These are phyloP conservation scores for Zygosaccharomyces kombuchaensis DNA, from an alignment of 805 yeast genomes.

Conservation along the genomic window DNA sequence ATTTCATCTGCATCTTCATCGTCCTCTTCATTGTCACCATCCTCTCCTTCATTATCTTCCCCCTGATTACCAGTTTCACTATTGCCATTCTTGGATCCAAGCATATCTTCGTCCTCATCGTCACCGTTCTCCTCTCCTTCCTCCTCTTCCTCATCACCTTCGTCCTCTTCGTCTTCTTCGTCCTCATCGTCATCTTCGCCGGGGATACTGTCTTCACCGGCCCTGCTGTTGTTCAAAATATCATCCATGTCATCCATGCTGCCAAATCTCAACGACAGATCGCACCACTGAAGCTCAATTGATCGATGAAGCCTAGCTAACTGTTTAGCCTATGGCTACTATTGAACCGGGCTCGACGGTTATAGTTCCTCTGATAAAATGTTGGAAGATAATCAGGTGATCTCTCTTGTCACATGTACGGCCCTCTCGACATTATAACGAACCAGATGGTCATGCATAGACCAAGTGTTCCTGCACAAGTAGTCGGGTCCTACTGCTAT, in stretches of 20 bases:
- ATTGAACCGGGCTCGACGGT: neutral
- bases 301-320: neutral
- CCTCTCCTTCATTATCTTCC: constrained; percentile 24
- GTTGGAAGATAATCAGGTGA: no score
- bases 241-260: constrained; percentile 33
- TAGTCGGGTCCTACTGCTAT: no score
- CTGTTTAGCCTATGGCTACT: neutral
- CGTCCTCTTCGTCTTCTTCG: constrained; percentile 24
- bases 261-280: neutral
- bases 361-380: neutral
- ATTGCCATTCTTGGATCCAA: constrained; percentile 12
- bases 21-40: constrained; percentile 16
- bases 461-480: no score
- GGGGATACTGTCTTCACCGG: constrained; percentile 26
- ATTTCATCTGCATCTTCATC: constrained; percentile 24
- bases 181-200: constrained; percentile 32
- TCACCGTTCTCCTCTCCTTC: constrained; percentile 26
- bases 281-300: constrained; percentile 2
- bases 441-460: no score
- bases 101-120: constrained; percentile 24
- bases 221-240: constrained; percentile 28
- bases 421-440: no score
- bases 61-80: constrained; percentile 22
- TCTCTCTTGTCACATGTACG: no score
- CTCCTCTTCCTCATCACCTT: constrained; percentile 18